Evolutionary conservation across 75 land plant genomes (phyloP).

Genomic region (Picea glauca): DNA sequence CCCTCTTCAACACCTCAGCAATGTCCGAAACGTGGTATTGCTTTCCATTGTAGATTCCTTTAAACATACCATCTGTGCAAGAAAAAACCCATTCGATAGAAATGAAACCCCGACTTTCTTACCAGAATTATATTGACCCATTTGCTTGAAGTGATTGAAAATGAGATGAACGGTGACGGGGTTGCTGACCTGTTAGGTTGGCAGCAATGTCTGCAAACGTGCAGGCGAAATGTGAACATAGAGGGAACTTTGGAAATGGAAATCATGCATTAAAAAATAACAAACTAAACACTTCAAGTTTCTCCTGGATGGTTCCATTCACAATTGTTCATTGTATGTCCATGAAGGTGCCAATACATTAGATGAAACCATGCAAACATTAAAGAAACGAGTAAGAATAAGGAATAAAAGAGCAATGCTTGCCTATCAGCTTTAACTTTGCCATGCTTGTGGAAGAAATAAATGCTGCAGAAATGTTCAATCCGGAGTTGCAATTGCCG

Average conservation of each 20-base stretch:
- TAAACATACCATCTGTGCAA: constrained; percentile 86
- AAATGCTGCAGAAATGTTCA: too few relatives aligned
- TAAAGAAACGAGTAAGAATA: not conserved
- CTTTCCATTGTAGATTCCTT: constrained; percentile 88
- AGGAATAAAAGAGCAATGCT: not conserved
- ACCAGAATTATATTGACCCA: not conserved
- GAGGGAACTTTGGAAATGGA: not conserved
- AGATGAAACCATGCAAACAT: not conserved
- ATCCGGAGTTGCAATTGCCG: too few relatives aligned
- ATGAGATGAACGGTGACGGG: not conserved
- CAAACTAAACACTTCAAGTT: too few relatives aligned
- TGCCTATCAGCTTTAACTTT: not conserved
- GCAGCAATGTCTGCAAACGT: constrained; percentile 43
- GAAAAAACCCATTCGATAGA: not conserved
- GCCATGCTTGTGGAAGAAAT: not conserved
- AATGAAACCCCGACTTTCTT: not conserved
- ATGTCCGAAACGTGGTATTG: constrained; percentile 76
- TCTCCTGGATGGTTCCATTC: too few relatives aligned
- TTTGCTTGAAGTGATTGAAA: not conserved
- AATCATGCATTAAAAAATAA: not conserved
- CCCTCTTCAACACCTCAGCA: constrained; percentile 65
- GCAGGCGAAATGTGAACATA: not conserved
- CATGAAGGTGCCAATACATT: not conserved
- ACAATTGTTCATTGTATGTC: not conserved
- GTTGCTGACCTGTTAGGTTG: constrained; percentile 53